These are phyloP conservation scores for Hansfordia pulvinata DNA, from an alignment of 2,329 filamentous ascomycete genomes.

Conservation along the genomic window DNA sequence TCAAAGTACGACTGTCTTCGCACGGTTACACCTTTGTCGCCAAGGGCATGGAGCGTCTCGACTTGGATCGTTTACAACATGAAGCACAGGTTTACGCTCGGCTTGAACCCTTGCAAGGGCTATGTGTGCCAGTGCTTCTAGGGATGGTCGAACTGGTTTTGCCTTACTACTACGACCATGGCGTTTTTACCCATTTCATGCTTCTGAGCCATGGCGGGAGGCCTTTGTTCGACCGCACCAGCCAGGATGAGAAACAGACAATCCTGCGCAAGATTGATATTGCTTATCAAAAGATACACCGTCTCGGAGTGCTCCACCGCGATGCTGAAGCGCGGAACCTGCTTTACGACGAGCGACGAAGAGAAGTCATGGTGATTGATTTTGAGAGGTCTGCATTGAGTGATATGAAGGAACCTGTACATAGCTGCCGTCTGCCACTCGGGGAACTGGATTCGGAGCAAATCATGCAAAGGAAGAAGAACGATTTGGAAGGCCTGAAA, in stretches of 20 bases:
- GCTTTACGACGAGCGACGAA: constrained; percentile 13
- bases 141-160: constrained; percentile 14
- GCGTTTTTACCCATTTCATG: constrained; percentile 17
- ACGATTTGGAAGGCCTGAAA: no score
- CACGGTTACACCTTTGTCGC: constrained; percentile 23
- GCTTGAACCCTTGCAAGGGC: constrained; percentile 13
- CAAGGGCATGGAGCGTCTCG: constrained; percentile 19
- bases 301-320: constrained; percentile 11
- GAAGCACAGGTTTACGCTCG: constrained; percentile 18
- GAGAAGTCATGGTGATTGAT: constrained; percentile 18
- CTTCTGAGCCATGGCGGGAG: constrained; percentile 19
- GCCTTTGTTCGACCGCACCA: constrained; percentile 9
- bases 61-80: constrained; percentile 11
- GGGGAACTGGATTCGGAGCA: no score
- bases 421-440: no score
- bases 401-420: no score
- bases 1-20: no score
- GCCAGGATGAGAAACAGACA: constrained; percentile 3
- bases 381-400: no score
- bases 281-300: constrained; percentile 5
- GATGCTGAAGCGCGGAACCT: constrained; percentile 18
- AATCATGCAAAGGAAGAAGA: no score
- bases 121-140: constrained; percentile 23
- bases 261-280: constrained; percentile 4
- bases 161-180: constrained; percentile 17